These are phyloP conservation scores for Eucalyptus marginata DNA, from an alignment of 345 rosid genomes.

Conservation along the genomic window DNA sequence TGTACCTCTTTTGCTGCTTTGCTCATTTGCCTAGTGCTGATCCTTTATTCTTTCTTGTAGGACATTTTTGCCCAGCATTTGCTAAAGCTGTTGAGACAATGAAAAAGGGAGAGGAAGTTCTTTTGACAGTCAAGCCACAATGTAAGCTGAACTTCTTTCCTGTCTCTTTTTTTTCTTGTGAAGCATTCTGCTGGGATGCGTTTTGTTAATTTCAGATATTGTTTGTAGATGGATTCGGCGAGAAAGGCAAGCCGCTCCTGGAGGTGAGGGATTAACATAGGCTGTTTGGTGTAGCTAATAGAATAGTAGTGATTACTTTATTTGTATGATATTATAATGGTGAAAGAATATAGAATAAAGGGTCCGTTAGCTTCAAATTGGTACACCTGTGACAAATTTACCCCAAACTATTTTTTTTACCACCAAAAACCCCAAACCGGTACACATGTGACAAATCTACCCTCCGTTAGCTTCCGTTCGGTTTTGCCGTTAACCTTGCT, in stretches of 20 bases:
- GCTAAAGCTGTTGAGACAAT: slow-evolving; percentile 75
- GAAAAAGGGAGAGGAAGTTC: slow-evolving; percentile 76
- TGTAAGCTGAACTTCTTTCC: slow-evolving; percentile 13
- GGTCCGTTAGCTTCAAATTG: too few species aligned
- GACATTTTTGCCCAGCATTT: slow-evolving; percentile 78
- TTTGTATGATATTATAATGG: too few species aligned
- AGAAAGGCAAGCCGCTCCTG: slow-evolving; percentile 50
- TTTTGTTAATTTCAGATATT: not conserved
- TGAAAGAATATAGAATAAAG: too few species aligned
- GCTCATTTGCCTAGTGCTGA: not conserved
- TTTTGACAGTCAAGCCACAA: slow-evolving; percentile 71
- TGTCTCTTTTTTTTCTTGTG: not conserved
- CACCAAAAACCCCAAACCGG: too few species aligned
- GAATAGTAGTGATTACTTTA: too few species aligned
- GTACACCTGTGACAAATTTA: too few species aligned
- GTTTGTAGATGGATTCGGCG: slow-evolving; percentile 77
- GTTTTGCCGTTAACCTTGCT: too few species aligned
- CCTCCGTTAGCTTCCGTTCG: too few species aligned
- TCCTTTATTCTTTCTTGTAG: slow-evolving; percentile 1
- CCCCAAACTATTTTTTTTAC: too few species aligned
- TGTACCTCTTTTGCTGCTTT: not conserved
- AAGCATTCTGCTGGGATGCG: not conserved
- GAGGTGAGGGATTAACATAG: not conserved
- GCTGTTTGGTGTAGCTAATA: too few species aligned
- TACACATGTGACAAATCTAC: too few species aligned